phyloP scores from a whole-genome alignment of 1,139 yeast species.

The Protomyces inundatus region DNA sequence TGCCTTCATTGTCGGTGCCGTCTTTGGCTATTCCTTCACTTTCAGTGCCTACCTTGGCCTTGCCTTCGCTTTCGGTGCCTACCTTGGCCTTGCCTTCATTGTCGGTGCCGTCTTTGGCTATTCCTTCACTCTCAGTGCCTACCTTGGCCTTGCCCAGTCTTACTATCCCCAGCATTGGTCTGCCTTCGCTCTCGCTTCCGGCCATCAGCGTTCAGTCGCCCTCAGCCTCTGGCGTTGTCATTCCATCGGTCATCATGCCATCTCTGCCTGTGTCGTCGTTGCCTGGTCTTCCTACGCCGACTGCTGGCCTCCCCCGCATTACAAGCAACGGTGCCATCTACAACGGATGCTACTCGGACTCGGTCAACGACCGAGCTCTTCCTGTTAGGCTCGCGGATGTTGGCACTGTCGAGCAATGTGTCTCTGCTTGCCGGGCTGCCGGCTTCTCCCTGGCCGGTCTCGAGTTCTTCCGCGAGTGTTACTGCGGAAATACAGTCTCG shows the following conservation, averaged over 20 bases:
- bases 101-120: background rate
- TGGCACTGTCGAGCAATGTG: conserved; percentile 3
- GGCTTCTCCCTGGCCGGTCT: conserved; percentile 5
- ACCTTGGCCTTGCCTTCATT: background rate
- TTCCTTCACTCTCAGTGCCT: background rate
- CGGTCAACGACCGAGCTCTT: background rate
- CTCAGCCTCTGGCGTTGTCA: no score
- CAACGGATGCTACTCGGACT: conserved; percentile 1
- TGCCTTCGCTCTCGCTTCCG: background rate
- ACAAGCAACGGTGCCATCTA: background rate
- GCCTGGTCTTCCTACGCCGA: background rate
- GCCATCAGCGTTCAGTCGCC: no score
- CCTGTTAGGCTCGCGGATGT: background rate
- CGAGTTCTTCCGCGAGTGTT: background rate
- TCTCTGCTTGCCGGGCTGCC: background rate
- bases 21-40: background rate
- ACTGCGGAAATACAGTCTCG: background rate
- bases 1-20: background rate
- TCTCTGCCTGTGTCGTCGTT: background rate
- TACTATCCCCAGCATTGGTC: background rate
- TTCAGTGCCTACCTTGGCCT: background rate
- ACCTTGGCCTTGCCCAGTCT: background rate
- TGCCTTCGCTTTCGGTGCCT: background rate
- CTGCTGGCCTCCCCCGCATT: background rate
- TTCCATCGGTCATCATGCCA: background rate